phyloP scores from a whole-genome alignment of 1,284 basidiomycete species.

The Phellopilus nigrolimitatus region DNA sequence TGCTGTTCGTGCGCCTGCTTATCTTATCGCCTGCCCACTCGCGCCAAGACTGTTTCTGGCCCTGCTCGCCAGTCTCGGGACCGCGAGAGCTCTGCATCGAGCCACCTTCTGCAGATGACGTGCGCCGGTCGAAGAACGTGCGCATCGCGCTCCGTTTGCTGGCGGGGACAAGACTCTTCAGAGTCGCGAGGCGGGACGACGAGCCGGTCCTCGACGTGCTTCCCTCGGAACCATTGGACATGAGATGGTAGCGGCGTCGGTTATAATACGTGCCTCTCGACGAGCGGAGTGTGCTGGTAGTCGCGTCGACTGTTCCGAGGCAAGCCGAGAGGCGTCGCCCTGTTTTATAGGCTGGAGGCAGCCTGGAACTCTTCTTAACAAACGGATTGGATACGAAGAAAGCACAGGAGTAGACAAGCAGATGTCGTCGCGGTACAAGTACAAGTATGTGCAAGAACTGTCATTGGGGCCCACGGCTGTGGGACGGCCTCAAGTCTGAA shows the following conservation, averaged over 20 bases:
- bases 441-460: too few relatives aligned
- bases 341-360: too few relatives aligned
- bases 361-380: too few relatives aligned
- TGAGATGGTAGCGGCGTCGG: background rate
- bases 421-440: too few relatives aligned
- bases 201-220: constrained; percentile 21
- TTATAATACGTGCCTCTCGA: background rate
- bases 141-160: constrained; percentile 31
- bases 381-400: too few relatives aligned
- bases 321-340: background rate
- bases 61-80: constrained; percentile 21
- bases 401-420: too few relatives aligned
- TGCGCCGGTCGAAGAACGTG: constrained; percentile 24
- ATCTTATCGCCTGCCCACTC: constrained; percentile 49
- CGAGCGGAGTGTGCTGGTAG: background rate
- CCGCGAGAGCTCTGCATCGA: constrained; percentile 13
- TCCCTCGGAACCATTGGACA: constrained; percentile 8
- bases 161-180: constrained; percentile 39
- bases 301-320: background rate
- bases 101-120: constrained; percentile 12
- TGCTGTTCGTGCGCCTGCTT: constrained; percentile 24
- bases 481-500: too few relatives aligned
- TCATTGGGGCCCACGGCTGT: too few relatives aligned
- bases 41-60: constrained; percentile 34
- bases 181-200: constrained; percentile 31